Evolutionary conservation across 2,329 filamentous ascomycete species (phyloP), one percentile per base, ranked within the genome.

Genomic region (Trichophyton benhamiae): DNA sequence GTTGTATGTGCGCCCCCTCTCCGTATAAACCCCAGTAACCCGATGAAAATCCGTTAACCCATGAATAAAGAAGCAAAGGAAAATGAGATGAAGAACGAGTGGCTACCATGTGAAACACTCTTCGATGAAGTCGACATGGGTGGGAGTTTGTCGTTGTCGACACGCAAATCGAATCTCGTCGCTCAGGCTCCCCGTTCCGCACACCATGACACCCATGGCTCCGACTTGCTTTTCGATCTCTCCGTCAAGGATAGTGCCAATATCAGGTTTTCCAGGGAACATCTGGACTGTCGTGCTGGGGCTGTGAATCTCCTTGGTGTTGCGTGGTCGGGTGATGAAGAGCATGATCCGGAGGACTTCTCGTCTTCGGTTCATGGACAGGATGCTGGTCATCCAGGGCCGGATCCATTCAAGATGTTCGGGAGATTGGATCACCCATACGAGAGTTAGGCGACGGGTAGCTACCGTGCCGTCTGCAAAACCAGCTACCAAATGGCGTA

Each of bases 321-420:
- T 89, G 67, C 88, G 86, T 0, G 92, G 92, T 60, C 90, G 82
- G 3, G 94, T 97, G 67, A 97, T 86, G 75, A 95, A 97, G 57
- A 97, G 83, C 68, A 92, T 84, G 68, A 97, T 88, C 67, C 85
- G 87, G 52, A 99, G 82, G 33, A 96, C 81, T 58, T 96, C 89
- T 62, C 88, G 84, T 60, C 91, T 86, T 67, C 85, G 83, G 11
- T 89, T 87, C 81, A 96, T 87, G 61, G 82, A 82, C 36, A 97
- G 80, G 60, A 97, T 86, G 66, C 79, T 78, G 15, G 83, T 86
- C 84, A 87, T 87, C 87, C 89, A 97, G 3, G 89, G 89, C 6
- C 89, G 84, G 63, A 95, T 88, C 92, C 94, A 97, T 73, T 96
- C 90, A 6, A 97, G 82, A 61, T 92, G 86, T 69, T 96, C 87